Percentiles rank a stretch among this genome's conserved stretches.
These are phyloP conservation scores for Chlamydomonas urium DNA, from an alignment of 139 green algal species.

Conservation along the genomic window DNA sequence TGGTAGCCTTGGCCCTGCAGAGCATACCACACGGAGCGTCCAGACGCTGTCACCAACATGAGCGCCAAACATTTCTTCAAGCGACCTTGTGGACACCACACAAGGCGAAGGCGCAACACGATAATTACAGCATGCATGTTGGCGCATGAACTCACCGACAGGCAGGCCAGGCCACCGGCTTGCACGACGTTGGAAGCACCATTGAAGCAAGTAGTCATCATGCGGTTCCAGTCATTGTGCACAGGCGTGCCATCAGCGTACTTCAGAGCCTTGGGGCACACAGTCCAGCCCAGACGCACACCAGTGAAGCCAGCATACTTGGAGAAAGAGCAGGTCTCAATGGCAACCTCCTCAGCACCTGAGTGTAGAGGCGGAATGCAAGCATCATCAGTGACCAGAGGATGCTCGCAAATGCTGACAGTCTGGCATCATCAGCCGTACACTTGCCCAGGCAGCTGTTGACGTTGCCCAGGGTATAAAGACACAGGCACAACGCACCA, in stretches of 20 bases:
- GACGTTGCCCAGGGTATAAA: background rate
- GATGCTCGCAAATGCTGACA: background rate
- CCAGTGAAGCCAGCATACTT: slow-evolving; percentile 98
- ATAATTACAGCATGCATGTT: background rate
- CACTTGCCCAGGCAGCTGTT: background rate
- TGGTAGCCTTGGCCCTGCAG: slow-evolving; percentile 65
- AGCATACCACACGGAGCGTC: background rate
- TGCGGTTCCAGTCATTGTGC: slow-evolving; percentile 89
- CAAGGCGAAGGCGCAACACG: too few relatives aligned
- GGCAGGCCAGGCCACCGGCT: slow-evolving; percentile 86
- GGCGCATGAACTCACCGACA: slow-evolving; percentile 69
- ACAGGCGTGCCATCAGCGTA: slow-evolving; percentile 67
- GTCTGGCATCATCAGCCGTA: background rate
- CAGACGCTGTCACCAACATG: too few relatives aligned
- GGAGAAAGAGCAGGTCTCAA: slow-evolving; percentile 95
- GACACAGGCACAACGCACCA: too few relatives aligned
- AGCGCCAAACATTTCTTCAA: too few relatives aligned
- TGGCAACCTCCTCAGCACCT: slow-evolving; percentile 56
- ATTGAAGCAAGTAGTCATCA: slow-evolving; percentile 98
- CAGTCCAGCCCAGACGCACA: slow-evolving; percentile 96
- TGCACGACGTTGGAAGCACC: slow-evolving; percentile 93
- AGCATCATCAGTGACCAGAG: background rate
- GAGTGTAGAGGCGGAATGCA: background rate
- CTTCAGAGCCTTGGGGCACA: slow-evolving; percentile 82
- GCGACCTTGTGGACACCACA: too few relatives aligned